Evolutionary conservation across 805 yeast species (phyloP).

Genomic region (Wickerhamiella sergipiensis): DNA sequence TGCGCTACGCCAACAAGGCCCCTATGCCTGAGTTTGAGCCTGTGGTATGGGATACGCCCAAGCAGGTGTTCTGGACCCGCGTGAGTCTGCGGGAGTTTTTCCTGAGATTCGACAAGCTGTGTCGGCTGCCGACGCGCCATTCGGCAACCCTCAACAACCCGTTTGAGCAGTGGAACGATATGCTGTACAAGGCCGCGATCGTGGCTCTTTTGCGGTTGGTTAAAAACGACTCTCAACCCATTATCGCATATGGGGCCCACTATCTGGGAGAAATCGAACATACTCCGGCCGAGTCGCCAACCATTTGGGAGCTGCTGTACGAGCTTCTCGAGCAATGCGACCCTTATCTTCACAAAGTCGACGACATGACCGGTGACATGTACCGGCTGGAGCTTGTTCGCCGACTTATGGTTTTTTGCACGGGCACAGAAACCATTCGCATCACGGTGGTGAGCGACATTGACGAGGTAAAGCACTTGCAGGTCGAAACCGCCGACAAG

Average conservation of each 20-base stretch:
- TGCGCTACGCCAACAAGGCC: slow-evolving; percentile 8
- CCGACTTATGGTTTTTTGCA: slow-evolving; percentile 19
- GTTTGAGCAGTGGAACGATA: slow-evolving; percentile 24
- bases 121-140: slow-evolving; percentile 24
- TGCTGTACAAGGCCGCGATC: slow-evolving; percentile 24
- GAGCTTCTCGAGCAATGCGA: slow-evolving; percentile 14
- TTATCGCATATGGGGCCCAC: slow-evolving; percentile 16
- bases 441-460: slow-evolving; percentile 22
- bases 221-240: slow-evolving; percentile 22
- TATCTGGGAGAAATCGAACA: slow-evolving; percentile 22
- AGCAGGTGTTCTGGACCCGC: slow-evolving; percentile 22
- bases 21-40: slow-evolving; percentile 19
- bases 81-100: slow-evolving; percentile 26
- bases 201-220: slow-evolving; percentile 22
- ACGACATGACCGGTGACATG: slow-evolving; percentile 16
- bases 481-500: slow-evolving; percentile 18
- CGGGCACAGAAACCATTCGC: slow-evolving; percentile 26
- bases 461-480: slow-evolving; percentile 20
- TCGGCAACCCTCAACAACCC: slow-evolving; percentile 25
- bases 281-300: slow-evolving; percentile 21
- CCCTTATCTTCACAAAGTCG: slow-evolving; percentile 10
- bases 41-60: slow-evolving; percentile 16
- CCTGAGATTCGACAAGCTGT: slow-evolving; percentile 26
- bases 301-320: slow-evolving; percentile 22
- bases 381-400: slow-evolving; percentile 19